A percentile compares a stretch with the other conserved stretches of the same genome.
These are phyloP conservation scores for Hapsidospora chrysogenum DNA, from an alignment of 495 filamentous ascomycete species.

Conservation along the genomic window DNA sequence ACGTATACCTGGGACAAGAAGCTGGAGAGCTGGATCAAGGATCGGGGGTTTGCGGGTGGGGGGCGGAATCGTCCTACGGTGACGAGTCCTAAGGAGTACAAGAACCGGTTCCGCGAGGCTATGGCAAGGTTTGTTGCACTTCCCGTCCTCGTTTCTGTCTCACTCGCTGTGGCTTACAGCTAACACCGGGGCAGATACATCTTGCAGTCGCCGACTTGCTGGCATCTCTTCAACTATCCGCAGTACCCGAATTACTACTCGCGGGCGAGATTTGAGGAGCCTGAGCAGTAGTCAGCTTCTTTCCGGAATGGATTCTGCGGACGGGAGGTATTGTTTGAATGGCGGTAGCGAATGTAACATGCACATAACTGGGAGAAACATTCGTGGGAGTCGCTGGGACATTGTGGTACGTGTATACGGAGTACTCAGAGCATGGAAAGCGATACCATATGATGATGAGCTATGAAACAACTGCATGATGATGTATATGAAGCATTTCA, in stretches of 20 bases:
- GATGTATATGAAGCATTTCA: too few species aligned
- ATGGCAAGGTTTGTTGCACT: constrained; percentile 64
- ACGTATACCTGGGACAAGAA: constrained; percentile 99
- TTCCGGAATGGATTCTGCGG: too few species aligned
- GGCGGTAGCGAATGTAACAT: too few species aligned
- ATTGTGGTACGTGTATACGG: too few species aligned
- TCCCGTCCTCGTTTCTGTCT: background rate
- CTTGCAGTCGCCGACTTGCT: constrained; percentile 31
- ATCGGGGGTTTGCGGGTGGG: constrained; percentile 70
- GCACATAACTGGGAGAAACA: too few species aligned
- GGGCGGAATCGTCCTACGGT: constrained; percentile 85
- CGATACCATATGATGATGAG: too few species aligned
- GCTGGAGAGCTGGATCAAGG: constrained; percentile 96
- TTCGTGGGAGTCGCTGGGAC: too few species aligned
- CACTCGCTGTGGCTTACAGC: background rate
- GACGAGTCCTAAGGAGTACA: constrained; percentile 94
- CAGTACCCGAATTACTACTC: background rate
- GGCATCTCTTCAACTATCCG: constrained; percentile 23
- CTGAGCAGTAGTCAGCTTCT: too few species aligned
- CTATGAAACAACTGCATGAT: too few species aligned
- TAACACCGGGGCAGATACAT: constrained; percentile 22
- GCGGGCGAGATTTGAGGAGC: constrained; percentile 3
- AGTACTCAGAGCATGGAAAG: too few species aligned
- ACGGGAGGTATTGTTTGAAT: too few species aligned
- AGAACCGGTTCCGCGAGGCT: constrained; percentile 85